Conservation (phyloP, 140 eudicot genomes). For the Bidens hawaiensis region DNA sequence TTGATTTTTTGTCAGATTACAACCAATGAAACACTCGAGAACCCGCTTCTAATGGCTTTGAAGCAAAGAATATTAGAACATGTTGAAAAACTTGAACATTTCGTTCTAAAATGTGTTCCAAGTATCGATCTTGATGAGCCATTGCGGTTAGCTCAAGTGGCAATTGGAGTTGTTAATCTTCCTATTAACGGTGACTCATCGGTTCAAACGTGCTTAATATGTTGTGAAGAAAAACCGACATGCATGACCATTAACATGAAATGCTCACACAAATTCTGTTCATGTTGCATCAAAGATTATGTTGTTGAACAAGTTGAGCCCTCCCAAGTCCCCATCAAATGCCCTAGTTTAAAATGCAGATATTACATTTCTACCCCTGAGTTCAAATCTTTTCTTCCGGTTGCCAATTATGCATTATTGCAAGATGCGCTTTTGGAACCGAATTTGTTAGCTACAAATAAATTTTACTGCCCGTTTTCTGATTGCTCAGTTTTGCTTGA, state of each 20-base stretch:
- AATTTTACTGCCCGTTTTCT: constrained; percentile 62
- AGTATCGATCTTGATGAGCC: constrained; percentile 45
- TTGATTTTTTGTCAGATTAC: constrained; percentile 43
- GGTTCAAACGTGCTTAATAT: constrained; percentile 53
- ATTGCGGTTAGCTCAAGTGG: constrained; percentile 68
- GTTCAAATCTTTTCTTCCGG: constrained; percentile 64
- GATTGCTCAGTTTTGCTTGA: constrained; percentile 71
- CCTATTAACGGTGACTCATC: constrained; percentile 34
- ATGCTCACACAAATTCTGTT: constrained; percentile 89
- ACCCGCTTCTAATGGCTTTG: constrained; percentile 62
- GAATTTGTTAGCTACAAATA: constrained; percentile 27
- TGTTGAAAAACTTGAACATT: constrained; percentile 40
- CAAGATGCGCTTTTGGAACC: constrained; percentile 53
- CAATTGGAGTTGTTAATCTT: constrained; percentile 59
- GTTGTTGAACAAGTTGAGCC: constrained; percentile 61
- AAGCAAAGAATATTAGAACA: constrained; percentile 68
- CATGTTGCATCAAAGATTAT: constrained; percentile 67
- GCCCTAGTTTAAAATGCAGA: constrained; percentile 66
- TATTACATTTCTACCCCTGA: constrained; percentile 63
- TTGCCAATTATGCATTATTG: constrained; percentile 48
- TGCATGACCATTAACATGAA: constrained; percentile 56
- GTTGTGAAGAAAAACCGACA: constrained; percentile 66
- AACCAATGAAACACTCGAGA: constrained; percentile 35
- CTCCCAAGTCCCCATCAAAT: constrained; percentile 59
- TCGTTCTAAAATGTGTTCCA: constrained; percentile 54